Base-by-base conservation (phyloP, 2,329 filamentous ascomycete species). In the Pseudogymnoascus sp. region DNA sequence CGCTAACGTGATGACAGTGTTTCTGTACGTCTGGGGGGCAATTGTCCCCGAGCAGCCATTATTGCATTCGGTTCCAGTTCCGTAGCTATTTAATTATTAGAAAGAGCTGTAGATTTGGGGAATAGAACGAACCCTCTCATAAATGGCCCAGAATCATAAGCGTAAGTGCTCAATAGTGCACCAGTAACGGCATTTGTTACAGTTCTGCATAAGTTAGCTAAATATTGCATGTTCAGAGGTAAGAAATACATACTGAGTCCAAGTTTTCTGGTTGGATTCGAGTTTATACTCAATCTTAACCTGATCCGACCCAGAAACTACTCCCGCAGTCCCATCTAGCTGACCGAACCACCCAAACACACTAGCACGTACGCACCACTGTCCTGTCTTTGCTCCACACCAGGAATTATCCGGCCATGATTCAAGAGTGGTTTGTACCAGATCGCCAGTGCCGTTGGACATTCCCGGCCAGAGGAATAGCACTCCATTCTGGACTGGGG, bases 401-500 rank as follows among this genome's bases (percentile, higher is more conserved):
- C 76, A 79, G 13, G 68, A 67, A 66, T 79, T 79, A 43, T 71
- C 71, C 6, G 73, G 66, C 77, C 76, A 79, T 19, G 72, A 74
- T 66, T 79, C 76, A 4, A 79, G 70, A 0, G 76, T 79, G 0
- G 76, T 76, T 65, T 79, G 77, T 54, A 79, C 69, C 14, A 79
- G 70, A 61, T 79, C 74, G 1, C 77, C 77, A 2, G 77, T 79
- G 41, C 77, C 77, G 66, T 79, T 79, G 62, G 75, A 77, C 75
- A 79, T 79, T 4, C 77, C 77, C 6, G 77, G 78, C 76, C 76
- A 79, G 37, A 79, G 72, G 69, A 77, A 78, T 0, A 79, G 72
- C 34, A 70, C 70, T 3, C 77, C 77, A 28, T 71, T 74, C 61
- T 78, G 77, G 0, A 72, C 73, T 0, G 71, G 48, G 6, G 77